Evolutionary conservation across 176 grass and related monocot species (phyloP).

Genomic region (Miscanthus lutarioriparius): DNA sequence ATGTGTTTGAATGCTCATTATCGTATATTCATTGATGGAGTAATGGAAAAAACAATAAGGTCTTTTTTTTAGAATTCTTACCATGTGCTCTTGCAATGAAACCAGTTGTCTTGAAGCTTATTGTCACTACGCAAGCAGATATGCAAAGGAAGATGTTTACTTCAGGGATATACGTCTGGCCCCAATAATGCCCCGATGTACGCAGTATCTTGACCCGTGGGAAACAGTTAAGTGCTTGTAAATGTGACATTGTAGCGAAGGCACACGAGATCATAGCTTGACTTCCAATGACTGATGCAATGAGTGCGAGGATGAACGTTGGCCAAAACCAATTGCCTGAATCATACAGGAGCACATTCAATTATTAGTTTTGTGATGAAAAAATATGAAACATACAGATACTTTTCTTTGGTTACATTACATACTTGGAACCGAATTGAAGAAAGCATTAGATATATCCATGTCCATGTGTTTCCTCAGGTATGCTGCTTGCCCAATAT

Average conservation of each 20-base stretch:
- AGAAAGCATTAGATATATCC: constrained; percentile 48
- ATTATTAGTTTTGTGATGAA: background rate
- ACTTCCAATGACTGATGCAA: constrained; percentile 51
- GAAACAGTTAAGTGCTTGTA: constrained; percentile 61
- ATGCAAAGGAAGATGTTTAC: constrained; percentile 63
- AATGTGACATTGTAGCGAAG: constrained; percentile 62
- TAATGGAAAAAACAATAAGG: background rate
- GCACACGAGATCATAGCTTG: constrained; percentile 71
- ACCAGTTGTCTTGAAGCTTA: constrained; percentile 50
- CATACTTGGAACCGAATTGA: constrained; percentile 74
- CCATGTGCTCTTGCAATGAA: constrained; percentile 76
- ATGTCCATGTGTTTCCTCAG: constrained; percentile 32
- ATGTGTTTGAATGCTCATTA: background rate
- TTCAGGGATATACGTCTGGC: constrained; percentile 70
- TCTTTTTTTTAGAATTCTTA: constrained; percentile 14
- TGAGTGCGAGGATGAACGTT: constrained; percentile 47
- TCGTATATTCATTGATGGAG: background rate
- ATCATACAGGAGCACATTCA: background rate
- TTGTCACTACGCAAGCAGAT: constrained; percentile 42
- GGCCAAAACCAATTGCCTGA: constrained; percentile 59
- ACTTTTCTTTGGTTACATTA: constrained; percentile 3
- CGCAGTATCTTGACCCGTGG: constrained; percentile 56
- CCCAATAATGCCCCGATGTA: constrained; percentile 54
- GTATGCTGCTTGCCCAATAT: constrained; percentile 76
- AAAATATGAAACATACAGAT: background rate